A percentile compares a stretch with the other conserved stretches of the same genome.
Conservation (phyloP, 2,329 filamentous ascomycete species). For the Epichloe gansuensis region DNA sequence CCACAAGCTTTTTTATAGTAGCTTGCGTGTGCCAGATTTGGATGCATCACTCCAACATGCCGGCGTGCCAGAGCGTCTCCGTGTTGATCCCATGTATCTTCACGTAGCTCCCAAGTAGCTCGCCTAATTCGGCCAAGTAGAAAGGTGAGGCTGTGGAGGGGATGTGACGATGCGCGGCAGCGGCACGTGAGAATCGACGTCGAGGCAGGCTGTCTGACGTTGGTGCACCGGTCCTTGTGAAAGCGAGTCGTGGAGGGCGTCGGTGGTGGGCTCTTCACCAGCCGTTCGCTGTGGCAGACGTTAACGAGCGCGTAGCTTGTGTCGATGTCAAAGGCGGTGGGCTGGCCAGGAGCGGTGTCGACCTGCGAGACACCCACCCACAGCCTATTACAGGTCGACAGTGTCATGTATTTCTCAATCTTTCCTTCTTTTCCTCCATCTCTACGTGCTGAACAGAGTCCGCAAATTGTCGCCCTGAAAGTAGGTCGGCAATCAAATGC, state of each 20-base stretch:
- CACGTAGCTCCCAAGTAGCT: not conserved
- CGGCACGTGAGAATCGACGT: slow-evolving; percentile 6
- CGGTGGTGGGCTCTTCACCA: too few species aligned
- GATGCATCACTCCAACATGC: not conserved
- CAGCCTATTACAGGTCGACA: too few species aligned
- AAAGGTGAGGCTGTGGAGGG: not conserved
- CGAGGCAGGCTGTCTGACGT: not conserved
- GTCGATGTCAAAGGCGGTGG: not conserved
- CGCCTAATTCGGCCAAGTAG: not conserved
- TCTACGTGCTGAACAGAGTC: not conserved
- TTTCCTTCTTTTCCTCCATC: not conserved
- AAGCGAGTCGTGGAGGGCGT: too few species aligned
- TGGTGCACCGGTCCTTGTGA: too few species aligned
- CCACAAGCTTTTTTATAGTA: not conserved
- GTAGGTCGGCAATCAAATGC: too few species aligned
- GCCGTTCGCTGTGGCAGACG: too few species aligned
- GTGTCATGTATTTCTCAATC: not conserved
- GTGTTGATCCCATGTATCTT: not conserved
- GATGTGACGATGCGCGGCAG: slow-evolving; percentile 3
- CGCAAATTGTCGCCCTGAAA: not conserved
- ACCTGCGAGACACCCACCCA: not conserved
- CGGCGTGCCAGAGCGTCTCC: not conserved
- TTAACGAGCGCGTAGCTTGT: not conserved
- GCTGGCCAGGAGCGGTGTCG: not conserved
- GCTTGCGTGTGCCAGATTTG: not conserved